Percentiles rank a stretch among this genome's conserved stretches.
Conservation (phyloP, 192 early-diverging fungal species). For the Obelidium mucronatum region DNA sequence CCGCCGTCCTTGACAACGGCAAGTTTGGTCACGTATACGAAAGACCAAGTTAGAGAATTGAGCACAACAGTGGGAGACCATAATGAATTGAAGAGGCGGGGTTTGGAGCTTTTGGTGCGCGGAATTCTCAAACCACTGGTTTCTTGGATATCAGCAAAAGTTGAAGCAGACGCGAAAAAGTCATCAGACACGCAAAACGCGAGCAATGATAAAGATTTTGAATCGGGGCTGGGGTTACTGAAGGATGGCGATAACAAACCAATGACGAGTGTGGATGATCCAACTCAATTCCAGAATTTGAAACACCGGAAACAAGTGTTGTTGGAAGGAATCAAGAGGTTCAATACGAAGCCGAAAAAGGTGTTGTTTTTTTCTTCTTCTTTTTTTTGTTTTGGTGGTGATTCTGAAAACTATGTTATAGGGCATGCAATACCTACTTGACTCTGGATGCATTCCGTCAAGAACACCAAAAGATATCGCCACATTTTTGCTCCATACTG, state of each 20-base stretch:
- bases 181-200: constrained; percentile 24
- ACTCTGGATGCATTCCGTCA: constrained; percentile 68
- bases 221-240: constrained; percentile 41
- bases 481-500: constrained; percentile 73
- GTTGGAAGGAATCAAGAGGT: constrained; percentile 77
- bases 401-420: constrained; percentile 34
- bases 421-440: constrained; percentile 80
- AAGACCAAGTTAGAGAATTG: constrained; percentile 64
- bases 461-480: constrained; percentile 78
- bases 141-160: constrained; percentile 44
- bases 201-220: constrained; percentile 15
- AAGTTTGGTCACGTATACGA: constrained; percentile 54
- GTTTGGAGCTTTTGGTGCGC: constrained; percentile 59
- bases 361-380: constrained; percentile 18
- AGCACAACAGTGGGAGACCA: constrained; percentile 60
- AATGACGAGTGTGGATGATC: constrained; percentile 70
- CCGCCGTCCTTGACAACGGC: constrained; percentile 62
- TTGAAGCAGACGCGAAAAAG: constrained; percentile 26
- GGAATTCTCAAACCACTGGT: constrained; percentile 59
- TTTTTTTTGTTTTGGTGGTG: background rate
- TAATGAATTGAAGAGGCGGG: constrained; percentile 57
- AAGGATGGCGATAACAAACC: constrained; percentile 48
- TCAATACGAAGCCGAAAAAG: constrained; percentile 90
- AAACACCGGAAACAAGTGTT: constrained; percentile 88
- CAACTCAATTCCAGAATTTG: constrained; percentile 80